These are phyloP conservation scores for Earliella scabrosa DNA, from an alignment of 1,284 basidiomycete species.

Conservation along the genomic window DNA sequence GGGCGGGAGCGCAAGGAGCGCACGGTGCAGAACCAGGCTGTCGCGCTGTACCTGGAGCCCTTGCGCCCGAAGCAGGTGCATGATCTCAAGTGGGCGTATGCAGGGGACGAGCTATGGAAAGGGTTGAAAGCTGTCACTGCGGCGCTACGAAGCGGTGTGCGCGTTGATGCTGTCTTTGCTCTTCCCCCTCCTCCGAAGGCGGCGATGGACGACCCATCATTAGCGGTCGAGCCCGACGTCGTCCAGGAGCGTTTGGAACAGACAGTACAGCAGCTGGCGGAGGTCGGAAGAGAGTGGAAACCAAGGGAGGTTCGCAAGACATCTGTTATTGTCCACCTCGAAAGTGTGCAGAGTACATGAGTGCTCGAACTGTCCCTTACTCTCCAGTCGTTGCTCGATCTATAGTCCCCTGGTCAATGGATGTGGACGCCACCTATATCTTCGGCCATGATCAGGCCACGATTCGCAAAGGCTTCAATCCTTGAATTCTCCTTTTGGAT, in stretches of 20 bases:
- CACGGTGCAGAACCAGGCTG: slow-evolving; percentile 42
- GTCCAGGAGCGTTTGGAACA: slow-evolving; percentile 42
- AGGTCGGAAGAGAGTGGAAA: slow-evolving; percentile 58
- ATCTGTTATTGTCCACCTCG: slow-evolving; percentile 48
- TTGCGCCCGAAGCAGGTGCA: slow-evolving; percentile 14
- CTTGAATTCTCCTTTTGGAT: slow-evolving; percentile 1
- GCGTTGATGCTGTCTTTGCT: slow-evolving; percentile 17
- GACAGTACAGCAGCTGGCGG: slow-evolving; percentile 44
- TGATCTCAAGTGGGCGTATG: slow-evolving; percentile 18
- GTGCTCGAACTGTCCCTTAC: too few species aligned
- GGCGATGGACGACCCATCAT: background rate
- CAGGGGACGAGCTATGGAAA: slow-evolving; percentile 14
- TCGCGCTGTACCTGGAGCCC: slow-evolving; percentile 46
- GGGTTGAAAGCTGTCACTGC: slow-evolving; percentile 11
- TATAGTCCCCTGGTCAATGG: too few species aligned
- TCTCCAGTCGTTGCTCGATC: too few species aligned
- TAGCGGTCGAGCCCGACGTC: slow-evolving; percentile 10
- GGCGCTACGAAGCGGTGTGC: slow-evolving; percentile 15
- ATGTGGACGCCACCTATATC: too few species aligned
- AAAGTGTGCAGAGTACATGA: slow-evolving; percentile 22
- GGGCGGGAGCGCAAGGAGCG: slow-evolving; percentile 56
- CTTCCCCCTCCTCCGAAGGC: slow-evolving; percentile 20
- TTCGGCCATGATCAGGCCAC: too few species aligned
- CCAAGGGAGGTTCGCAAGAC: slow-evolving; percentile 42
- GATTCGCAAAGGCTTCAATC: too few species aligned